Conservation (phyloP, 2,329 filamentous ascomycete genomes). For the Dendryphion nanum region DNA sequence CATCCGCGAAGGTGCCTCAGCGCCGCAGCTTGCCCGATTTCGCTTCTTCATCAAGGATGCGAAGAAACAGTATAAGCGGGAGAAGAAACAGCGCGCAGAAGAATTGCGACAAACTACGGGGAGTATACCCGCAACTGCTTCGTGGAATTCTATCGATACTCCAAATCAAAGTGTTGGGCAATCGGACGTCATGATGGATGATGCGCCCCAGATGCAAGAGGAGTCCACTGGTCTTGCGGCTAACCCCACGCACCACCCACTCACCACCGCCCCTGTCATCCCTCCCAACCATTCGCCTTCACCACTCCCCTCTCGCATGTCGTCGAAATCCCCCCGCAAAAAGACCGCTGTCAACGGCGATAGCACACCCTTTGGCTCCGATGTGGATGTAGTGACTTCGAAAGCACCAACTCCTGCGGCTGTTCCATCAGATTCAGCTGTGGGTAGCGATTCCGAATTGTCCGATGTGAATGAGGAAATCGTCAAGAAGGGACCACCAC, state of each 20-base stretch:
- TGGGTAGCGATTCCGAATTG: constrained; percentile 34
- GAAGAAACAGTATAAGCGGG: constrained; percentile 40
- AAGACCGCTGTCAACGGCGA: constrained; percentile 21
- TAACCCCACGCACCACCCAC: constrained; percentile 3
- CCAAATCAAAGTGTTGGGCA: neutral
- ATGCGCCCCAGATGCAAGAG: neutral
- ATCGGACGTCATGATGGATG: neutral
- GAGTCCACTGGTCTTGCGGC: neutral
- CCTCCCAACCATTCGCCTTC: constrained; percentile 20
- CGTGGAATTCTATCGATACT: neutral
- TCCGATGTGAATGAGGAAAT: constrained; percentile 41
- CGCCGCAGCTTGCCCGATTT: constrained; percentile 42
- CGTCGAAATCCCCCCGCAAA: constrained; percentile 34
- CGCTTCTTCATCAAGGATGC: constrained; percentile 43
- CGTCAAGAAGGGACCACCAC: constrained; percentile 33
- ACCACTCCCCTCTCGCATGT: constrained; percentile 24
- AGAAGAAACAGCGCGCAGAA: constrained; percentile 5
- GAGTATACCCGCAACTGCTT: too few species aligned
- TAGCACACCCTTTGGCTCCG: constrained; percentile 14
- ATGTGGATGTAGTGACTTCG: constrained; percentile 23
- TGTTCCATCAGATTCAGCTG: constrained; percentile 27
- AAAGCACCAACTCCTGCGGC: constrained; percentile 24
- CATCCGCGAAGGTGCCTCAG: constrained; percentile 40
- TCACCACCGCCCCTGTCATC: constrained; percentile 28
- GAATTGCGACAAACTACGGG: neutral